Conservation (phyloP, 148 eudicot genomes). For the Polygonum maritimum region DNA sequence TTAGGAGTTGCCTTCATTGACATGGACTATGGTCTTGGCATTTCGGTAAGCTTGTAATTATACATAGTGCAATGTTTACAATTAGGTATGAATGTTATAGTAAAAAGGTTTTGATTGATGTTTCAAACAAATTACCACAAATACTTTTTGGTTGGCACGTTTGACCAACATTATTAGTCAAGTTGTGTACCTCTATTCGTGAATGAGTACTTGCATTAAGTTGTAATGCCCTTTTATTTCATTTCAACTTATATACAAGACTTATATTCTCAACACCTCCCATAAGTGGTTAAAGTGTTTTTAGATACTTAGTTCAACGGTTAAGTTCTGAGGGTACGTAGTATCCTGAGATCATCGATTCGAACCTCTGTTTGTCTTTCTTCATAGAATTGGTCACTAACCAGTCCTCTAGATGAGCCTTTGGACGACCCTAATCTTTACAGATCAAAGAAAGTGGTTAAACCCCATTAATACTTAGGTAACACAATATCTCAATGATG, state of each 20-base stretch:
- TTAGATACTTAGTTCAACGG: no score
- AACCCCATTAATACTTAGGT: no score
- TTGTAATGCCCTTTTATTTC: neutral
- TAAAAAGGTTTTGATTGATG: neutral
- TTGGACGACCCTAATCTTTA: no score
- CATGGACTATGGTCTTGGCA: neutral
- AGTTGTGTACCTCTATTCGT: neutral
- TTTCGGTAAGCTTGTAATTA: neutral
- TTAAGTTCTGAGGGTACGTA: no score
- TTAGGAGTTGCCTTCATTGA: constrained; percentile 60
- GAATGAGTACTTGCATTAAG: neutral
- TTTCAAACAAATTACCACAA: neutral
- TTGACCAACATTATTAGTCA: neutral
- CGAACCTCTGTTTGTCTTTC: no score
- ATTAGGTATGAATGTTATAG: constrained; percentile 3
- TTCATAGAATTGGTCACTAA: no score
- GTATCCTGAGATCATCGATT: no score
- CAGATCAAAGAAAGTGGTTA: no score
- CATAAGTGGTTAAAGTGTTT: no score
- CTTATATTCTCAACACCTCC: no score
- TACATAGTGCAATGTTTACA: neutral
- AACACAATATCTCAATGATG: no score
- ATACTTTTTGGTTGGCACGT: neutral
- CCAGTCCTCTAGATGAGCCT: no score
- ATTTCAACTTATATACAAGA: neutral